These are phyloP conservation scores for Rhodotorula toruloides DNA, from an alignment of 768 basidiomycete genomes.

Conservation along the genomic window DNA sequence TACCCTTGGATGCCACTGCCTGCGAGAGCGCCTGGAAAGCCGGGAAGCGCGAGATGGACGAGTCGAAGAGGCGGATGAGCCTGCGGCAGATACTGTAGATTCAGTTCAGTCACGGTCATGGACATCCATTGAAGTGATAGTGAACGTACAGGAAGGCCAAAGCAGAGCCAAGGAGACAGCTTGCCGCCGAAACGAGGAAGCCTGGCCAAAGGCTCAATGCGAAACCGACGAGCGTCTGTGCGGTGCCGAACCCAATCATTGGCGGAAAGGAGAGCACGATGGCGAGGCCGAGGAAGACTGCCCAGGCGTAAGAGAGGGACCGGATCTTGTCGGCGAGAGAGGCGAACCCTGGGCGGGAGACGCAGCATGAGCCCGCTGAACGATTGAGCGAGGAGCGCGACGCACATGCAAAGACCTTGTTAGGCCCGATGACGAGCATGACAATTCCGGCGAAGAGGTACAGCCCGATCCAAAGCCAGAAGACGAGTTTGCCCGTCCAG, in stretches of 20 bases:
- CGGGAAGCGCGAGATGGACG: slow-evolving; percentile 6
- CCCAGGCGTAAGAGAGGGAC: slow-evolving; percentile 13
- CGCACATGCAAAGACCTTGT: slow-evolving; percentile 26
- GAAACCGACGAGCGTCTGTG: slow-evolving; percentile 66
- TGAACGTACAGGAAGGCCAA: slow-evolving; percentile 62
- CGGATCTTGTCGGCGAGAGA: slow-evolving; percentile 15
- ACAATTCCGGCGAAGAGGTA: slow-evolving; percentile 1
- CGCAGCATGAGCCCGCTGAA: too few relatives aligned
- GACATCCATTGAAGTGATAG: too few relatives aligned
- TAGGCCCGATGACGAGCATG: slow-evolving; percentile 8
- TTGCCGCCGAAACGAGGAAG: slow-evolving; percentile 60
- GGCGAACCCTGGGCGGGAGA: slow-evolving; percentile 18
- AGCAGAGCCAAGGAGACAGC: slow-evolving; percentile 62
- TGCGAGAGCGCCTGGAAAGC: slow-evolving; percentile 31
- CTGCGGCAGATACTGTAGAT: slow-evolving; percentile 10
- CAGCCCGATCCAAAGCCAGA: slow-evolving; percentile 22
- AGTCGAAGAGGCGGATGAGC: slow-evolving; percentile 11
- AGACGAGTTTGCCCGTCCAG: not conserved
- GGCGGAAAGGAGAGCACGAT: slow-evolving; percentile 52
- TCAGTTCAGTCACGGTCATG: too few relatives aligned
- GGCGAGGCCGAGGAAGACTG: slow-evolving; percentile 11
- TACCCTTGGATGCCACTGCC: slow-evolving; percentile 55
- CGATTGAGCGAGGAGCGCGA: too few relatives aligned
- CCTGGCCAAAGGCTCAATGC: slow-evolving; percentile 70
- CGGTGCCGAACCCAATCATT: slow-evolving; percentile 63